Evolutionary conservation across 305 asterid species (phyloP), one percentile per base, ranked within the genome.

Genomic region (Petunia hybrid): DNA sequence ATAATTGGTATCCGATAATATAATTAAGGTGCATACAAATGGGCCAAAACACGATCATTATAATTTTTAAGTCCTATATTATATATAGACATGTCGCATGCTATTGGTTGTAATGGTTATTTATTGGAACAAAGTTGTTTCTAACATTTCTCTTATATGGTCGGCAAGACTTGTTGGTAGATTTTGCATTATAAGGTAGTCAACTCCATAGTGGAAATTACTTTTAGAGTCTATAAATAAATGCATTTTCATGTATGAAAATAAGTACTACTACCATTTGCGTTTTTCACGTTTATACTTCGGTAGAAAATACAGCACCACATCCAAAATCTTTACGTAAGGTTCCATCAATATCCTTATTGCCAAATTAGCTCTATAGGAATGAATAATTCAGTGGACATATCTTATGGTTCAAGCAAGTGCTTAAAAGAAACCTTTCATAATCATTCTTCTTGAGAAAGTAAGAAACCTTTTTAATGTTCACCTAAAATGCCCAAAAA

Each of bases 371-470:
- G 57, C 61, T 46, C 43, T 46, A 46, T 31, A 10, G 1, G 48
- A 0, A 22, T 10, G 61, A 71, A 71, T 31, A 41, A n/a, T 46
- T 46, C 12, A 71, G 77, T 46, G 77, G 77, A 12, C 43, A n/a
- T n/a, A 10, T 31, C 42, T 31, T 46, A 22, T 70, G 42, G 77
- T 10, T 22, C 60, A 71, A 71, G 61, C 22, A 71, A 71, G 43
- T 71, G 77, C 43, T 71, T 40, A 2, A n/a, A 69, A 71, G 60
- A 71, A 48, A 48, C 77, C 42, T 31, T 70, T 71, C 77, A 46
- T 71, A 71, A 71, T 71, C 77, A 71, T 71, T 71, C 31, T 71
- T 31, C 31, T 71, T 48, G 61, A 71, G 77, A 71, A 71, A 10
- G 43, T 71, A 61, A 12, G 31, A 3, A 8, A 0, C 8, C 7